Base-by-base conservation (phyloP, 306 rosid species). In the Cicer chorassanicum region DNA sequence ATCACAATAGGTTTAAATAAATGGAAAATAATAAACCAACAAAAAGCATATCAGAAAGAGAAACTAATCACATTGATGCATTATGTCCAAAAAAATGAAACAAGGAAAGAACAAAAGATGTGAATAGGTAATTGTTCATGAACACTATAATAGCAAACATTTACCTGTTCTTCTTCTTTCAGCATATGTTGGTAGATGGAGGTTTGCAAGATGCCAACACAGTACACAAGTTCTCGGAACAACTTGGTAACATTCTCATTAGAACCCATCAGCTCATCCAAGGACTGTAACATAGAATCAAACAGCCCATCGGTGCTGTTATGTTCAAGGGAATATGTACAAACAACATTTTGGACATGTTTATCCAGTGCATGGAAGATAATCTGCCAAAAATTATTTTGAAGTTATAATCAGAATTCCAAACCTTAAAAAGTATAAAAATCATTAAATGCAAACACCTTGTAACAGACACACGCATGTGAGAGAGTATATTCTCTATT, bases 141-240 rank as follows among this genome's bases (percentile, higher is more conserved):
- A 16, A 53, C 9, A 7, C 42, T 21, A 71, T 11, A 54, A 65
- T 70, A 34, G 75, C 19, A 62, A 78, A 55, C 43, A 39, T 18
- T 72, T 74, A 87, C 98, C 93, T 94, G 98, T 71, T 91, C 76
- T 92, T 94, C 98, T 87, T 91, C 98, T 84, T 94, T 94, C 56
- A 84, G 78, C 97, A 94, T 91, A 80, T 91, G 95, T 62, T 86
- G 92, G 84, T 68, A 86, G 60, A 78, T 73, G 63, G 84, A 86
- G 56, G 85, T 66, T 74, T 90, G 88, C 50, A 90, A 81, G 64
- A 89, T 86, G 71, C 91, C 90, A 48, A 91, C 83, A 72, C 90
- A 84, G 76, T 71, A 75, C 53, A 91, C 81, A 61, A 94, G 96
- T 78, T 91, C 93, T 75, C 89, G 93, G 80, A 86, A 88, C 74